A percentile compares a stretch with the other conserved stretches of the same genome.
phyloP scores from a whole-genome alignment of 306 rosid genomes.

The Arachis stenosperma region DNA sequence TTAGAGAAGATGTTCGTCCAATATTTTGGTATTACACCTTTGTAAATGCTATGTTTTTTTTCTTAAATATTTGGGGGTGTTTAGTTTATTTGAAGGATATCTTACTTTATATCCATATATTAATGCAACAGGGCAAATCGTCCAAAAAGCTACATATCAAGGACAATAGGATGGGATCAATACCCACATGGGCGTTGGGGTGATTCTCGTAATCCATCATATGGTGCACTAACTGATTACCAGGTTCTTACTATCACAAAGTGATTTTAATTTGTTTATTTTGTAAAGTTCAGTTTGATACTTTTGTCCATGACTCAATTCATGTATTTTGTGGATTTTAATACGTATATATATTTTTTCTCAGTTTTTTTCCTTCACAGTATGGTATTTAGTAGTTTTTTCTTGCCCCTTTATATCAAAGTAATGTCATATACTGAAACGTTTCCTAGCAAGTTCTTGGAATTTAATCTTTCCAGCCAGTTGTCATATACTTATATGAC shows the following conservation, averaged over 20 bases:
- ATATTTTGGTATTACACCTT: constrained; percentile 69
- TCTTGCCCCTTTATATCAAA: no score
- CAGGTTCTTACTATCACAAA: constrained; percentile 59
- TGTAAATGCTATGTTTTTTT: constrained; percentile 30
- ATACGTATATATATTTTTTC: not conserved
- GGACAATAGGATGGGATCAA: constrained; percentile 96
- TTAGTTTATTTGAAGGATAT: constrained; percentile 32
- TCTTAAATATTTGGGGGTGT: constrained; percentile 2
- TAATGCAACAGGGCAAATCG: constrained; percentile 83
- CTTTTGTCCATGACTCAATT: constrained; percentile 8
- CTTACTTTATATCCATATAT: constrained; percentile 42
- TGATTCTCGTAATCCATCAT: constrained; percentile 89
- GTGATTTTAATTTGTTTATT: constrained; percentile 30
- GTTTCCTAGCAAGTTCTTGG: not conserved
- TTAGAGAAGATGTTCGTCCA: constrained; percentile 89
- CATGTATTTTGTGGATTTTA: not conserved
- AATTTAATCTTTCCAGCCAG: not conserved
- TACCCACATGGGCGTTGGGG: constrained; percentile 97
- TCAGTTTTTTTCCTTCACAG: not conserved
- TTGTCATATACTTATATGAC: not conserved
- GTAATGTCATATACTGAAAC: not conserved
- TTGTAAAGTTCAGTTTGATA: not conserved
- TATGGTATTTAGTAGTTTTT: not conserved
- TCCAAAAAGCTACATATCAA: constrained; percentile 93
- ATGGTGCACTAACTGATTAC: constrained; percentile 82